Evolutionary conservation across 1,139 yeast species (phyloP).

Genomic region (Kodamaea suecica): DNA sequence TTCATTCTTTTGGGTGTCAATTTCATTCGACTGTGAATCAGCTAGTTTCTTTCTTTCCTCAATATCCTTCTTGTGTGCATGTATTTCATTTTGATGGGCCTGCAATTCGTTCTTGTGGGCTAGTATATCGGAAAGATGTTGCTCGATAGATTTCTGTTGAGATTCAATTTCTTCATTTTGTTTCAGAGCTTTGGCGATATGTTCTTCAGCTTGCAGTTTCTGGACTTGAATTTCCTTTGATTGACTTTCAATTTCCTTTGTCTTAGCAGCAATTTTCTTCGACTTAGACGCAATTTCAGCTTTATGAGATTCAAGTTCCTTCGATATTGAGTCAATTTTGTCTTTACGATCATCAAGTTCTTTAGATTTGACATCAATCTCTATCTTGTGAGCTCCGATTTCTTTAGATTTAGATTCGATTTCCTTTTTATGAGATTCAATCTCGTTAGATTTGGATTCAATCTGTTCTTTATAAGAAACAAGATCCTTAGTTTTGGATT

Average conservation of each 20-base stretch:
- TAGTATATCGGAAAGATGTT: no score
- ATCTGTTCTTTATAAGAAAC: conserved; percentile 1
- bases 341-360: background rate
- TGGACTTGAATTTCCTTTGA: background rate
- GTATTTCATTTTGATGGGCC: background rate
- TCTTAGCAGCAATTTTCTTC: background rate
- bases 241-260: background rate
- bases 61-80: conserved; percentile 2
- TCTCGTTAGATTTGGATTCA: background rate
- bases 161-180: no score
- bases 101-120: background rate
- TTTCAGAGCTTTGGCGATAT: no score
- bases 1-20: no score
- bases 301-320: conserved; percentile 3
- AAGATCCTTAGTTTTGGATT: conserved; percentile 1
- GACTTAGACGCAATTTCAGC: background rate
- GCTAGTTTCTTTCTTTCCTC: no score
- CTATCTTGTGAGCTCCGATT: background rate
- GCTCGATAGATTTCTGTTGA: no score
- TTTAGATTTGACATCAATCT: background rate
- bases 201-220: conserved; percentile 1
- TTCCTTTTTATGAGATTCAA: conserved; percentile 2
- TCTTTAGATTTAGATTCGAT: background rate
- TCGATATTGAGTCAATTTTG: background rate
- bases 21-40: no score